Base-by-base conservation (phyloP, 1,284 basidiomycete species). In the Moesziomyces antarcticus region DNA sequence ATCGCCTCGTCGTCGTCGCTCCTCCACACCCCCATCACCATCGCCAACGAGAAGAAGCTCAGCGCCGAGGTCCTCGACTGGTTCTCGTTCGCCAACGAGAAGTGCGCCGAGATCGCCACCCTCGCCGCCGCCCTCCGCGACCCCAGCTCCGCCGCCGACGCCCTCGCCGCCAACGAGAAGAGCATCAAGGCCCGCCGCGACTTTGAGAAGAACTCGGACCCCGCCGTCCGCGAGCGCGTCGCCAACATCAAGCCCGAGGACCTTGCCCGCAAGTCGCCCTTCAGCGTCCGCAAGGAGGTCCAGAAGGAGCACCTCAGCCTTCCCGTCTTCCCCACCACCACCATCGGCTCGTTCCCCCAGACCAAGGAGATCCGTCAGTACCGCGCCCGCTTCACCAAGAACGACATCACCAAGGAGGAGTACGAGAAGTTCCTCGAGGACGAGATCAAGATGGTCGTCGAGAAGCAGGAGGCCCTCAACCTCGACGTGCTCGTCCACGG, bases 381-480 rank as follows among this genome's bases (percentile, higher is more conserved):
- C 72, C 79, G 82, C 56, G 79, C 81, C 20, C 73, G 76, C 44
- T 83, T 95, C 84, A 90, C 89, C 87, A 99, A 99, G 89, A 90
- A 91, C 79, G 94, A 97, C 85, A 88, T 99, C 85, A 91, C 91
- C 68, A 85, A 89, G 83, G 90, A 89, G 71, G 88, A 98, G 86
- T 99, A 99, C 87, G 94, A 99, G 80, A 90, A 93, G 82, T 99
- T 99, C 88, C 96, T 99, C 88, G 92, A 96, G 89, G 92, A 95
- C 87, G 97, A 99, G 88, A 94, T 99, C 83, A 90, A 97, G 88
- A 86, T 86, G 73, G 95, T 97, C 74, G 95, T 99, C 78, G 89
- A 90, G 79, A 94, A 97, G 92, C 97, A 99, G 87, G 96, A 99
- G 89, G 90, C 90, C 85, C 89, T 95, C 77, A 95, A 92, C 81